Evolutionary conservation across 805 yeast species (phyloP).

Genomic region (Kuraishia borneana): DNA sequence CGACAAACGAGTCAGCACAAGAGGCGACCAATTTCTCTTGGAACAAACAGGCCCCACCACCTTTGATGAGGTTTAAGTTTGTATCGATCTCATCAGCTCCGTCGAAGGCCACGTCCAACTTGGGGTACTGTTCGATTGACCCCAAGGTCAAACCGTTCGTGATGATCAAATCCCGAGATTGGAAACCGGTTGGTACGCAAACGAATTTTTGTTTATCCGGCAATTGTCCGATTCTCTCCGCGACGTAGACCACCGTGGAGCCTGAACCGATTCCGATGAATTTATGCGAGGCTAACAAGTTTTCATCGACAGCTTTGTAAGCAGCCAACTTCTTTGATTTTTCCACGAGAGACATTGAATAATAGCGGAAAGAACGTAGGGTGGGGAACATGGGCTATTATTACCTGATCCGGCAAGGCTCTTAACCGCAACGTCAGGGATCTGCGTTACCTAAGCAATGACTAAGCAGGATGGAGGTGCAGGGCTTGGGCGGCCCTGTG

Average conservation of each 20-base stretch:
- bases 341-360: conserved; percentile 56
- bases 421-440: too few species aligned
- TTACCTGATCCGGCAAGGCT: too few species aligned
- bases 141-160: conserved; percentile 74
- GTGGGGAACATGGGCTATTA: too few species aligned
- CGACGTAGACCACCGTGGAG: conserved; percentile 93
- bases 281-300: conserved; percentile 55
- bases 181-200: conserved; percentile 96
- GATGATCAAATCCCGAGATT: conserved; percentile 75
- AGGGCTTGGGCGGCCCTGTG: too few species aligned
- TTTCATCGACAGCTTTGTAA: conserved; percentile 83
- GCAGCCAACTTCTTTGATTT: conserved; percentile 87
- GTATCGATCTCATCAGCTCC: conserved; percentile 97
- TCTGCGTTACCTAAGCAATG: too few species aligned
- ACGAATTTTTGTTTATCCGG: conserved; percentile 40
- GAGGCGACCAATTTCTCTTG: conserved; percentile 93
- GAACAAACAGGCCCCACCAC: conserved; percentile 97
- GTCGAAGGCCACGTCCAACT: conserved; percentile 87
- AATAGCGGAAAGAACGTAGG: too few species aligned
- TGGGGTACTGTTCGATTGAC: conserved; percentile 71
- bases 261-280: conserved; percentile 95
- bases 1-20: conserved; percentile 62
- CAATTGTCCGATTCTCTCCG: conserved; percentile 80
- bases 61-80: conserved; percentile 78
- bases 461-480: too few species aligned